Evolutionary conservation across 2,329 filamentous ascomycete species (phyloP).

Genomic region (Hymenoscyphus albidus): DNA sequence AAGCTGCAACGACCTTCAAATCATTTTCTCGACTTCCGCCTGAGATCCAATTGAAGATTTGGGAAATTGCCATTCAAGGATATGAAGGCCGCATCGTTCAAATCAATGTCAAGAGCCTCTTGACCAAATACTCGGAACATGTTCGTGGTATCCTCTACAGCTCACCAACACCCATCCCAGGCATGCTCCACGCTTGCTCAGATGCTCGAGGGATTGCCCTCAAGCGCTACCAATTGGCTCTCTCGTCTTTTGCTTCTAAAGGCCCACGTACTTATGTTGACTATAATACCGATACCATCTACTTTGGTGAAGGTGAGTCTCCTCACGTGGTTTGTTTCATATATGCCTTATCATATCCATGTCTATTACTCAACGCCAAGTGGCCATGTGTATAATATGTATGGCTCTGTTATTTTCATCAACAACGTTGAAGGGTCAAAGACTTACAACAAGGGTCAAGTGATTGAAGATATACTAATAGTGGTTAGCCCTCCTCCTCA

Average conservation of each 20-base stretch:
- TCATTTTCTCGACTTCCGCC: neutral
- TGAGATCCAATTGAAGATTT: slow-evolving; percentile 3
- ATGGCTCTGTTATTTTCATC: neutral
- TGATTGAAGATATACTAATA: neutral
- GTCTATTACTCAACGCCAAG: neutral
- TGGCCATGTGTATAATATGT: neutral
- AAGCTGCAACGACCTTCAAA: neutral
- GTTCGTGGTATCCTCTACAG: neutral
- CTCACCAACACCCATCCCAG: slow-evolving; percentile 6
- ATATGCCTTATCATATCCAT: neutral
- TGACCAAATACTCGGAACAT: slow-evolving; percentile 1
- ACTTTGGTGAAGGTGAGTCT: slow-evolving; percentile 2
- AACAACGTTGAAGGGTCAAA: neutral
- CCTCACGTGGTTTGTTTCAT: neutral
- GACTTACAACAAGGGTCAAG: neutral
- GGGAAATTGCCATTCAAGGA: neutral
- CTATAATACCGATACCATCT: slow-evolving; percentile 4
- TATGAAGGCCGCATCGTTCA: neutral
- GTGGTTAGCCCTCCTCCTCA: neutral
- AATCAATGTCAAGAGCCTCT: neutral
- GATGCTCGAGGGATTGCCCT: slow-evolving; percentile 10
- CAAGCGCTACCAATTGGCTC: slow-evolving; percentile 2
- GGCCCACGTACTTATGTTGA: neutral
- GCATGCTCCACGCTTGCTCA: slow-evolving; percentile 10
- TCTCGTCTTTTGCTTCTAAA: neutral